Evolutionary conservation across 2,329 filamentous ascomycete species (phyloP), one percentile per base, ranked within the genome.

Genomic region (Harringtonia aguacate): DNA sequence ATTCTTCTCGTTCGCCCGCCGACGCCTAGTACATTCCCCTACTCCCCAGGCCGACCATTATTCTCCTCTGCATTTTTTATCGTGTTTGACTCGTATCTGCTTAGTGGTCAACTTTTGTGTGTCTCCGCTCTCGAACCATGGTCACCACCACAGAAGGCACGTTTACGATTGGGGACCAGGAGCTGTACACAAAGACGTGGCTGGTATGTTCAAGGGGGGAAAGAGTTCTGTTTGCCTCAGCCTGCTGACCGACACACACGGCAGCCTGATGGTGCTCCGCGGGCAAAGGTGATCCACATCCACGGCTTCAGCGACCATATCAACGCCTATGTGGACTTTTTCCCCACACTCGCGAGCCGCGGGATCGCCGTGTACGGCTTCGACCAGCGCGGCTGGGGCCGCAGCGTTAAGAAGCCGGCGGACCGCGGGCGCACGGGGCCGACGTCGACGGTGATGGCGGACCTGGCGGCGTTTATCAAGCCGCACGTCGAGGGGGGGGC

Each of bases 221-320:
- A n/a, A 18, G 12, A 24, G 14, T n/a, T 18, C 15, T 21, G 3
- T 17, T 22, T 15, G 17, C 12, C 24, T 27, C 7, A 27, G 7
- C 24, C 6, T 27, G 24, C 24, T 27, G 24, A n/a, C n/a, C n/a
- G n/a, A n/a, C n/a, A n/a, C n/a, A n/a, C n/a, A n/a, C n/a, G n/a
- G 36, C 51, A 79, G 79, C 77, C 77, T 27, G 60, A 71, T 24
- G 71, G 67, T 14, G 62, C 70, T 13, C 62, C 73, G 44, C 75
- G 73, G 55, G 88, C 88, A 30, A 84, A 84, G 52, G 61, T 94
- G 40, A 70, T 92, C 55, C 84, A 94, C 62, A 67, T 95, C 50
- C 89, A 95, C 65, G 89, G 89, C 55, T 95, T 89, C 70, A 87
- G 79, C 61, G 89, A 95, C 62, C 86, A 94, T 62, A 68, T 84